Evolutionary conservation across 768 basidiomycete genomes (phyloP).

Genomic region (Rubroboletus pulcherrimus): DNA sequence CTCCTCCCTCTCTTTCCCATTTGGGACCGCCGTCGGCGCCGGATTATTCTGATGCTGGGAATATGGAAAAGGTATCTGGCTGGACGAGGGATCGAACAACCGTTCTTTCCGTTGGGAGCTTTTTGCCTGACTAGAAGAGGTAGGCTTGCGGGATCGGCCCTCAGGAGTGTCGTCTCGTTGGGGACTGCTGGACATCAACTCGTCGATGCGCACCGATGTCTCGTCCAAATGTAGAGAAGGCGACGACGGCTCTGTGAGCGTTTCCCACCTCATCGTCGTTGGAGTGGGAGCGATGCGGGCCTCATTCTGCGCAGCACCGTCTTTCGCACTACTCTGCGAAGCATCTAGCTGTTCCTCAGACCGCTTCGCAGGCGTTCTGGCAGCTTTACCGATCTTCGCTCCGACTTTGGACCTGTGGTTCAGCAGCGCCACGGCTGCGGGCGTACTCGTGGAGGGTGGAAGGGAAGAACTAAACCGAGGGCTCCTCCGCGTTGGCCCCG

Average conservation of each 20-base stretch:
- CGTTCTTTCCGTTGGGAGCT: conserved; percentile 19
- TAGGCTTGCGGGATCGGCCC: background rate
- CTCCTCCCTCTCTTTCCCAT: conserved; percentile 38
- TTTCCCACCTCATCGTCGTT: conserved; percentile 28
- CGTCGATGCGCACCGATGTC: conserved; percentile 21
- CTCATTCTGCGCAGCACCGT: background rate
- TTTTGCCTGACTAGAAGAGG: background rate
- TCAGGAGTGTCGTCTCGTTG: background rate
- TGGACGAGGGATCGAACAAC: conserved; percentile 51
- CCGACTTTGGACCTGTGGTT: conserved; percentile 1
- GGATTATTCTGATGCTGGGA: conserved; percentile 38
- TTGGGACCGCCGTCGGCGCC: background rate
- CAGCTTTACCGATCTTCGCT: background rate
- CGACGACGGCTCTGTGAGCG: conserved; percentile 24
- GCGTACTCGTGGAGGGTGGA: conserved; percentile 8
- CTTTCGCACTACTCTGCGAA: background rate
- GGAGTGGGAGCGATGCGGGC: conserved; percentile 2
- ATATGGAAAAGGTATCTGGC: conserved; percentile 52
- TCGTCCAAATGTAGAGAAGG: conserved; percentile 33
- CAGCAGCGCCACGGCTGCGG: background rate
- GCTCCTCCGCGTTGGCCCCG: conserved; percentile 19
- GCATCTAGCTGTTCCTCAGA: background rate
- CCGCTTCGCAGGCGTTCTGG: conserved; percentile 14
- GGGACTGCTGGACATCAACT: conserved; percentile 35
- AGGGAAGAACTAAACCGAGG: conserved; percentile 8